phyloP scores from a whole-genome alignment of 495 filamentous ascomycete species.

The Peziza echinospora region DNA sequence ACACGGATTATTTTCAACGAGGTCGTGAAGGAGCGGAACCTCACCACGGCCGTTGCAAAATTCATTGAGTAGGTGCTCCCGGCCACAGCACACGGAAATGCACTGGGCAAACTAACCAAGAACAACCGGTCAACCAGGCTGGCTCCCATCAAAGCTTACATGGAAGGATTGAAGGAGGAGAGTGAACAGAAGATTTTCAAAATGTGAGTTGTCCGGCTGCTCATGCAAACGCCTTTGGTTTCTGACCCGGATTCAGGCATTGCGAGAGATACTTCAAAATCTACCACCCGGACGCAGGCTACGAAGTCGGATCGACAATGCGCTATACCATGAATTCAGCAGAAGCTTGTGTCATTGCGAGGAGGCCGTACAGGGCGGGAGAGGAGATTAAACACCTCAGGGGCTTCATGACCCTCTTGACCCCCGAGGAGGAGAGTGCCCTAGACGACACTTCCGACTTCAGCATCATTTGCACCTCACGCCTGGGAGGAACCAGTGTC shows the following conservation, averaged over 20 bases:
- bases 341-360: constrained; percentile 73
- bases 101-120: too few species aligned
- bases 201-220: too few species aligned
- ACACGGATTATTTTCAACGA: constrained; percentile 53
- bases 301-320: constrained; percentile 84
- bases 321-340: constrained; percentile 79
- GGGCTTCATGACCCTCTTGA: constrained; percentile 77
- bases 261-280: constrained; percentile 80
- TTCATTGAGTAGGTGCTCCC: constrained; percentile 40
- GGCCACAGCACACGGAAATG: too few species aligned
- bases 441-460: constrained; percentile 71
- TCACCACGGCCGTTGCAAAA: constrained; percentile 42
- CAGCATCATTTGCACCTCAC: constrained; percentile 81
- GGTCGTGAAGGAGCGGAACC: constrained; percentile 53
- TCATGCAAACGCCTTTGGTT: too few species aligned
- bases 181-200: constrained; percentile 36
- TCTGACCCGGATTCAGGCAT: too few species aligned
- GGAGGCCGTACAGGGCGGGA: constrained; percentile 52
- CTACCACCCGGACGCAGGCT: constrained; percentile 79
- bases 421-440: constrained; percentile 65
- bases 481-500: constrained; percentile 66
- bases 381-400: constrained; percentile 77
- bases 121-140: not conserved
- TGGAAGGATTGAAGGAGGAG: constrained; percentile 35
- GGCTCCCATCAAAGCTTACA: constrained; percentile 5